Evolutionary conservation across 768 basidiomycete genomes (phyloP), one percentile per base, ranked within the genome.

Genomic region (Hortiboletus campestris): DNA sequence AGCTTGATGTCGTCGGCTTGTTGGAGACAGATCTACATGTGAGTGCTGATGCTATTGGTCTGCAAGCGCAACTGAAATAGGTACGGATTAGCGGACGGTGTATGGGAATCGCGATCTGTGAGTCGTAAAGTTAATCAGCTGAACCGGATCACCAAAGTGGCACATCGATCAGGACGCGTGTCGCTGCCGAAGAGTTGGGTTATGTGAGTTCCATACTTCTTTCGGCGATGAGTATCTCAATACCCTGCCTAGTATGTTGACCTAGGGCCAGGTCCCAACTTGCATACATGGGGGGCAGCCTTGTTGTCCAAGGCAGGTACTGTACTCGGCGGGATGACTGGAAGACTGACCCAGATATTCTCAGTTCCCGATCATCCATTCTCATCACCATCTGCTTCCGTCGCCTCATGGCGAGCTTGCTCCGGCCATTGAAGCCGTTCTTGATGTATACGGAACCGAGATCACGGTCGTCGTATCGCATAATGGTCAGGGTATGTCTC

Each of bases 31-130:
- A 96, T 72, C 69, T 91, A 42, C 84, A 91, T 60, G 91, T 93
- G 67, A 70, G 86, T 76, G 19, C 20, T 29, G 3, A 46, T 16
- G 29, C 2, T 7, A 13, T 22, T 46, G 25, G 19, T 39, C 1
- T 28, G n/a, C 11, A 42, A 35, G 9, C 34, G 6, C 16, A 14
- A 14, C 45, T 51, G n/a, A 49, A 40, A 51, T 46, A 57, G 38
- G 40, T 41, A 20, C 31, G 51, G 50, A 63, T 29, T 70, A 89
- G 79, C 81, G 86, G 4, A 76, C 82, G 35, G 84, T 86, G 13
- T 94, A 88, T 63, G 94, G 94, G 3, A 90, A 91, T 63, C 83
- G 93, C 34, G 94, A 95, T 68, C 64, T 95, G 88, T 90, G 64
- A 67, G 78, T 72, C 16, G 12, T 19, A 12, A 12, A 19, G 6